Evolutionary conservation across 345 rosid species (phyloP).

Genomic region (Sonneratia caseolaris): DNA sequence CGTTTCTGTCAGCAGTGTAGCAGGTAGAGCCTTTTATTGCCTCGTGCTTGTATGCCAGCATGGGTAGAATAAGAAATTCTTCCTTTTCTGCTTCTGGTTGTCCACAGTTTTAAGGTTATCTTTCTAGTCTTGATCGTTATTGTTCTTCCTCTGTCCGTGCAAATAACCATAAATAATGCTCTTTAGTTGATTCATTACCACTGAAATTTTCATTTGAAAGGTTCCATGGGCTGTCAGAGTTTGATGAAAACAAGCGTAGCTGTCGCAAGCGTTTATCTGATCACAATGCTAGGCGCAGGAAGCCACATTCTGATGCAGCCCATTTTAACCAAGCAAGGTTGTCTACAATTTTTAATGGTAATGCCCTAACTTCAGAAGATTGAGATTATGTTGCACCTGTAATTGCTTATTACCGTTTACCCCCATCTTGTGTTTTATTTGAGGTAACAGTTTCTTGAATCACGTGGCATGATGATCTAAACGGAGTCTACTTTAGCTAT

Average conservation of each 20-base stretch:
- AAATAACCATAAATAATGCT: not conserved
- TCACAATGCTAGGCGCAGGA: slow-evolving; percentile 97
- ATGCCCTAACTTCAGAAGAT: not conserved
- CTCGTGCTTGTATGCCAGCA: not conserved
- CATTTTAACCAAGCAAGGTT: slow-evolving; percentile 40
- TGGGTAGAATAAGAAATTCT: not conserved
- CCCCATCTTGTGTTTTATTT: not conserved
- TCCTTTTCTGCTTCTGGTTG: not conserved
- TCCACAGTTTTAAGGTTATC: not conserved
- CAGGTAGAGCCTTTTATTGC: slow-evolving; percentile 38
- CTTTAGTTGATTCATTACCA: not conserved
- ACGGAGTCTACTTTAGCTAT: too few relatives aligned
- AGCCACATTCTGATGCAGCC: slow-evolving; percentile 56
- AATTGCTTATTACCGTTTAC: not conserved
- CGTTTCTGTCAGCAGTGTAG: slow-evolving; percentile 98
- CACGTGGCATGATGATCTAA: not conserved
- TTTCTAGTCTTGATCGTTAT: not conserved
- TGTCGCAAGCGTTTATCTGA: slow-evolving; percentile 85
- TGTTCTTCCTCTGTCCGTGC: not conserved
- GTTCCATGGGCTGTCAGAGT: slow-evolving; percentile 80
- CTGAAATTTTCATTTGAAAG: slow-evolving; percentile 26
- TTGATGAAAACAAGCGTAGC: slow-evolving; percentile 90
- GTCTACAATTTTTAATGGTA: slow-evolving; percentile 44
- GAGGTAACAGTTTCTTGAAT: not conserved
- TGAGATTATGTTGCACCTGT: not conserved